Evolutionary conservation across 2,329 filamentous ascomycete genomes (phyloP).

Genomic region (Alternaria alternata): DNA sequence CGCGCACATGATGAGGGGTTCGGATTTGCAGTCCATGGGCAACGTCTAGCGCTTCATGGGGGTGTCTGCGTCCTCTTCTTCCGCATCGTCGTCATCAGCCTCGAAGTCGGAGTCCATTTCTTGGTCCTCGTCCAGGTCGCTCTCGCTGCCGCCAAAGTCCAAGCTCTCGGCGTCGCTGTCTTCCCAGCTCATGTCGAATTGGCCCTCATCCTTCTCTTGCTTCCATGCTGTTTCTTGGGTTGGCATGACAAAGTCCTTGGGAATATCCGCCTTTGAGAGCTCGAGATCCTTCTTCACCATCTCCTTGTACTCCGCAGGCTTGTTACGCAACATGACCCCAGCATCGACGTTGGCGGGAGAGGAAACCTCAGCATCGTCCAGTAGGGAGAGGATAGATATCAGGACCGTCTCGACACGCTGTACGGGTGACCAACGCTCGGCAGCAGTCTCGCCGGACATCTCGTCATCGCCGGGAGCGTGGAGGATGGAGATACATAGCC

Average conservation of each 20-base stretch:
- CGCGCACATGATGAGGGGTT: not conserved
- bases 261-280: slow-evolving; percentile 79
- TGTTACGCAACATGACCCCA: slow-evolving; percentile 81
- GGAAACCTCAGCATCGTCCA: slow-evolving; percentile 92
- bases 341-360: slow-evolving; percentile 96
- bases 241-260: slow-evolving; percentile 81
- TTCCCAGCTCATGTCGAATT: slow-evolving; percentile 60
- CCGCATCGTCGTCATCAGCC: slow-evolving; percentile 54
- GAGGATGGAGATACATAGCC: slow-evolving; percentile 95
- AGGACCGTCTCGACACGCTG: slow-evolving; percentile 95
- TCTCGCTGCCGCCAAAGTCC: slow-evolving; percentile 73
- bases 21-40: not conserved
- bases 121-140: slow-evolving; percentile 62
- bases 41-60: slow-evolving; percentile 16
- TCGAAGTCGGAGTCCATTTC: slow-evolving; percentile 67
- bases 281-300: slow-evolving; percentile 75
- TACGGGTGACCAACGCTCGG: slow-evolving; percentile 92
- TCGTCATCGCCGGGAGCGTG: slow-evolving; percentile 91
- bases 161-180: slow-evolving; percentile 64
- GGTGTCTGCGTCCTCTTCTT: slow-evolving; percentile 39
- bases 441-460: slow-evolving; percentile 88
- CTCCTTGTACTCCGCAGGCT: slow-evolving; percentile 72
- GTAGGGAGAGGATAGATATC: slow-evolving; percentile 86
- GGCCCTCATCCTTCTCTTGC: slow-evolving; percentile 71
- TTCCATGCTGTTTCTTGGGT: slow-evolving; percentile 69